Percentiles rank a stretch among this genome's conserved stretches.
Evolutionary conservation across 2,329 filamentous ascomycete species (phyloP).

Genomic region (Sphaceloma murrayae): DNA sequence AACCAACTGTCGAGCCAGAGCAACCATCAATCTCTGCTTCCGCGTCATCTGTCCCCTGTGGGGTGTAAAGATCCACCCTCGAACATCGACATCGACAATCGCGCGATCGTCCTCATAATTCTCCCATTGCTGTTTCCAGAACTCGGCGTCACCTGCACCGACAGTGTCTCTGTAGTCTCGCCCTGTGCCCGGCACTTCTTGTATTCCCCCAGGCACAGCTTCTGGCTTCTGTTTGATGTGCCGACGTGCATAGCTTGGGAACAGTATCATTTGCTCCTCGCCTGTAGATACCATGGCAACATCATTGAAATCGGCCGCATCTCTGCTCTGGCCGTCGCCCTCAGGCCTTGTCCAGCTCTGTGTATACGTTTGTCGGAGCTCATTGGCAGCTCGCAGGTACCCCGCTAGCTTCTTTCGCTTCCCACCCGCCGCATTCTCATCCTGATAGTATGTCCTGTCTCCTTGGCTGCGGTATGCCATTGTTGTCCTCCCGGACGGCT

Average conservation of each 20-base stretch:
- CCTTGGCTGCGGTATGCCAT: slow-evolving; percentile 26
- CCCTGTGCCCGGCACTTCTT: slow-evolving; percentile 33
- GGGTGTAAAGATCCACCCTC: slow-evolving; percentile 89
- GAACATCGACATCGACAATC: slow-evolving; percentile 84
- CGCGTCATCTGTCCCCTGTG: slow-evolving; percentile 75
- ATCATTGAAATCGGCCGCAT: slow-evolving; percentile 73
- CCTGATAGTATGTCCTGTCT: slow-evolving; percentile 29
- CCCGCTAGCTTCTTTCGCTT: slow-evolving; percentile 68
- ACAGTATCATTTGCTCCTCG: slow-evolving; percentile 86
- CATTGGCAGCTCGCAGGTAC: slow-evolving; percentile 62
- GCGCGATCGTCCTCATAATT: slow-evolving; percentile 71
- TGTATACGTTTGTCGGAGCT: slow-evolving; percentile 58
- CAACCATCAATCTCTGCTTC: slow-evolving; percentile 77
- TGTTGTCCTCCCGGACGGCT: slow-evolving; percentile 22
- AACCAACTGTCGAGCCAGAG: slow-evolving; percentile 76
- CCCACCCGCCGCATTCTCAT: slow-evolving; percentile 42
- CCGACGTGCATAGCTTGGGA: slow-evolving; percentile 81
- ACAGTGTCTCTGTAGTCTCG: slow-evolving; percentile 36
- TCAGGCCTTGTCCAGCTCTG: slow-evolving; percentile 40
- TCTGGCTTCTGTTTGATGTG: slow-evolving; percentile 45
- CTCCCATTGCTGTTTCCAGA: slow-evolving; percentile 71
- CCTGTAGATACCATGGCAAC: slow-evolving; percentile 70
- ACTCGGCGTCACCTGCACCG: slow-evolving; percentile 54
- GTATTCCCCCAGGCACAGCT: slow-evolving; percentile 30
- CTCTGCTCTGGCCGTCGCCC: slow-evolving; percentile 38